Evolutionary conservation across 176 grass and related monocot genomes (phyloP).

Genomic region (Puya raimondii): DNA sequence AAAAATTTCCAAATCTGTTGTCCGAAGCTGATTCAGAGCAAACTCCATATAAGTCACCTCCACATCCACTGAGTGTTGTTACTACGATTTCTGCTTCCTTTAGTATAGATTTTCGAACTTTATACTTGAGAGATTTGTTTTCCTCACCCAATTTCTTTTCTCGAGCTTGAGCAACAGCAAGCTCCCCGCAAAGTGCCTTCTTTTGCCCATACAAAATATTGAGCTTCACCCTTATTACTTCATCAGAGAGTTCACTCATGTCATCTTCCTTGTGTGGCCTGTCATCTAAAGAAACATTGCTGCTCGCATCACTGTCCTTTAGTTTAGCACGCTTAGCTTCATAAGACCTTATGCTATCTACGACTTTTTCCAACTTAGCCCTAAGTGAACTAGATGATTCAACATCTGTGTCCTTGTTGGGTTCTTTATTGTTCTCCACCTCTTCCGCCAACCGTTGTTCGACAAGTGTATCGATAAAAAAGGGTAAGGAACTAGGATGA

Average conservation of each 20-base stretch:
- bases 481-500: conserved; percentile 72
- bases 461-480: conserved; percentile 94
- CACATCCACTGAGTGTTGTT: conserved; percentile 88
- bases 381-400: conserved; percentile 70
- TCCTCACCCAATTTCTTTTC: conserved; percentile 83
- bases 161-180: conserved; percentile 60
- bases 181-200: conserved; percentile 62
- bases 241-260: conserved; percentile 60
- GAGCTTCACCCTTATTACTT: conserved; percentile 63
- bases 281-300: conserved; percentile 19
- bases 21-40: conserved; percentile 69
- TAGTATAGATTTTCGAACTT: conserved; percentile 83
- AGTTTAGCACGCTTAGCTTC: conserved; percentile 73
- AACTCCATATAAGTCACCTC: conserved; percentile 86
- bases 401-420: conserved; percentile 35
- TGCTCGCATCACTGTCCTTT: conserved; percentile 33
- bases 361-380: conserved; percentile 72
- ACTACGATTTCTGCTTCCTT: conserved; percentile 90
- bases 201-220: conserved; percentile 81
- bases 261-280: conserved; percentile 25
- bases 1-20: conserved; percentile 68
- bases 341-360: conserved; percentile 77
- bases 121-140: conserved; percentile 63
- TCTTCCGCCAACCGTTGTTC: conserved; percentile 71
- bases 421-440: conserved; percentile 35